phyloP scores from a whole-genome alignment of 2,329 filamentous ascomycete genomes.

The Graphilbum ipis-grandicollis region DNA sequence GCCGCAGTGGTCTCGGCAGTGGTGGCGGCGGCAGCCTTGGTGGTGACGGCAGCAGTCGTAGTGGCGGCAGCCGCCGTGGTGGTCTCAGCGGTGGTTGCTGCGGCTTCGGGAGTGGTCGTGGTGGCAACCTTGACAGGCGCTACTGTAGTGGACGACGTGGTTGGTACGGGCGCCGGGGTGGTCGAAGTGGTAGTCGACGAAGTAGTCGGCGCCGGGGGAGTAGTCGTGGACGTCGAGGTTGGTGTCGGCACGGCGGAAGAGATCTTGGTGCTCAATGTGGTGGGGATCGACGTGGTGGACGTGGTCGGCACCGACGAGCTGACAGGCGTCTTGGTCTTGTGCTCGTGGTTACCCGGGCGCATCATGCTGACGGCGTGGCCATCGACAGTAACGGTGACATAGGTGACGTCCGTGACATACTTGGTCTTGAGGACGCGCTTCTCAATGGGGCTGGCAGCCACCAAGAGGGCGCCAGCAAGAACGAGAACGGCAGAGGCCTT shows the following conservation, averaged over 20 bases:
- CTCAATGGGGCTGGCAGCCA: conserved; percentile 24
- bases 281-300: conserved; percentile 6
- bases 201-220: conserved; percentile 6
- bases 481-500: conserved; percentile 29
- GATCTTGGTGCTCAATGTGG: conserved; percentile 7
- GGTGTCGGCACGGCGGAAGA: background rate
- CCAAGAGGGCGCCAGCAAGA: conserved; percentile 27
- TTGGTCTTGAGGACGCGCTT: conserved; percentile 23
- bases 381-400: conserved; percentile 25
- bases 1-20: background rate
- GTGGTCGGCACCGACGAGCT: conserved; percentile 9
- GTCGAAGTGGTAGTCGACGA: conserved; percentile 4
- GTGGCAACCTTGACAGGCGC: conserved; percentile 8
- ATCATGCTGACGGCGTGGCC: conserved; percentile 3
- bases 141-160: conserved; percentile 1
- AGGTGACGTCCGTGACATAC: conserved; percentile 22
- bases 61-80: background rate
- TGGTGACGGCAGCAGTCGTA: conserved; percentile 6
- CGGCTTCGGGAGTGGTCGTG: conserved; percentile 2
- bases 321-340: background rate
- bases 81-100: conserved; percentile 1
- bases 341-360: conserved; percentile 4
- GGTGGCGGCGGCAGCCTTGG: conserved; percentile 7
- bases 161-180: background rate
- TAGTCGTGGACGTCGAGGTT: conserved; percentile 1